A percentile compares a stretch with the other conserved stretches of the same genome.
Evolutionary conservation across 73 alveolate genomes (phyloP).

Genomic region (Paramecium pentaurelia): DNA sequence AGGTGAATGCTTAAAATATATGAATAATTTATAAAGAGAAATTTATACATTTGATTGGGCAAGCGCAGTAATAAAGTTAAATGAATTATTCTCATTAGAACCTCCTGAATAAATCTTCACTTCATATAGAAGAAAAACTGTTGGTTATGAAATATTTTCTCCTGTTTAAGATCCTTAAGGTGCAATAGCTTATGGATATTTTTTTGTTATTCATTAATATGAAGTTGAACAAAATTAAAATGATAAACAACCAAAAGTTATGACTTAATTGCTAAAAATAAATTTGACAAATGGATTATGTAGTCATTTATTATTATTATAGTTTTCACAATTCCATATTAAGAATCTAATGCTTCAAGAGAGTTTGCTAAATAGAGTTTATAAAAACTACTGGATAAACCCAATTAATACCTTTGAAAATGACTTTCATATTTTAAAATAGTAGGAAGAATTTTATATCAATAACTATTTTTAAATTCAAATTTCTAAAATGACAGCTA

Average conservation of each 20-base stretch:
- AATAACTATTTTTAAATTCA: too few species aligned
- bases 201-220: neutral
- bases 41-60: slow-evolving; percentile 10
- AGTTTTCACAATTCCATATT: neutral
- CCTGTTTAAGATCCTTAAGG: slow-evolving; percentile 18
- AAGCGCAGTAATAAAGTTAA: neutral
- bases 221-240: neutral
- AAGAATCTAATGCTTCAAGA: neutral
- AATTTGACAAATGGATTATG: slow-evolving; percentile 34
- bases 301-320: neutral
- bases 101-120: slow-evolving; percentile 40
- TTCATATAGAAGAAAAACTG: neutral
- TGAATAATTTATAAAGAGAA: neutral
- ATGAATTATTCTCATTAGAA: slow-evolving; percentile 8
- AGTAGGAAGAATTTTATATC: too few species aligned
- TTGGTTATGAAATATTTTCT: neutral
- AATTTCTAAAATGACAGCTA: neutral
- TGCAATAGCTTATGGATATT: neutral
- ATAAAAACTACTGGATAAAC: neutral
- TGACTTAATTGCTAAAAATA: neutral
- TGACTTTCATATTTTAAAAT: neutral
- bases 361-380: neutral
- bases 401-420: neutral
- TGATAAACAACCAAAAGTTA: neutral
- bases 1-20: slow-evolving; percentile 17